Conservation (phyloP, 495 filamentous ascomycete genomes). For the Penicillium argentinense region DNA sequence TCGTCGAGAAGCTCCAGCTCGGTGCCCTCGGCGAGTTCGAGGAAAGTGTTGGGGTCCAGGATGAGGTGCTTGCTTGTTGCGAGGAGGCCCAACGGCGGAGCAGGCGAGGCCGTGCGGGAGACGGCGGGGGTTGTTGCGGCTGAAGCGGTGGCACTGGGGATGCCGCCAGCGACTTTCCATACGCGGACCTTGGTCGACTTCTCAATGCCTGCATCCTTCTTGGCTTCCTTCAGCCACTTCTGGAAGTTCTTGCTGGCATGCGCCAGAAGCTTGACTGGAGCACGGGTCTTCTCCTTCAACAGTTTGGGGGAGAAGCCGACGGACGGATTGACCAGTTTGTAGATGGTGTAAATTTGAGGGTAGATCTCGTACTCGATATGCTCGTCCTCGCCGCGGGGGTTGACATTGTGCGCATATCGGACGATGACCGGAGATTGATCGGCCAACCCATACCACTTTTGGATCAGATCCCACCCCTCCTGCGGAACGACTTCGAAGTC, state of each 20-base stretch:
- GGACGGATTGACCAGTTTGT: slow-evolving; percentile 66
- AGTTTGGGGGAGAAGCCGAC: slow-evolving; percentile 57
- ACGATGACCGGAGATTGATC: slow-evolving; percentile 69
- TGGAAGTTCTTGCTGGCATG: slow-evolving; percentile 67
- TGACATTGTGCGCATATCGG: slow-evolving; percentile 76
- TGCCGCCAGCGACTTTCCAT: slow-evolving; percentile 65
- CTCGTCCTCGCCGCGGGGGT: slow-evolving; percentile 49
- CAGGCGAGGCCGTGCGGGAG: slow-evolving; percentile 55
- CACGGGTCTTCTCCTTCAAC: slow-evolving; percentile 57
- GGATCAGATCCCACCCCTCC: slow-evolving; percentile 77
- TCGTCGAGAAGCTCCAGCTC: slow-evolving; percentile 70
- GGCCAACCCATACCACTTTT: slow-evolving; percentile 78
- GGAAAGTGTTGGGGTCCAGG: slow-evolving; percentile 71
- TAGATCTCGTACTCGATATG: slow-evolving; percentile 82
- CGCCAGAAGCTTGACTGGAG: slow-evolving; percentile 61
- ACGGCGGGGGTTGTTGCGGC: slow-evolving; percentile 58
- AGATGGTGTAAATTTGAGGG: slow-evolving; percentile 82
- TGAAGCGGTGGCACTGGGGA: slow-evolving; percentile 41
- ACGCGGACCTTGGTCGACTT: slow-evolving; percentile 71
- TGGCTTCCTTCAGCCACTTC: slow-evolving; percentile 72
- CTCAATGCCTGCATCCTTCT: slow-evolving; percentile 62
- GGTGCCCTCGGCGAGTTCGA: slow-evolving; percentile 60
- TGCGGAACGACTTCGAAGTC: slow-evolving; percentile 77
- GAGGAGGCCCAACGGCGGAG: slow-evolving; percentile 37
- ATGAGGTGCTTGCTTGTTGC: slow-evolving; percentile 62